Conservation (phyloP, 2,329 filamentous ascomycete species). For the Malbranchea zuffiana region DNA sequence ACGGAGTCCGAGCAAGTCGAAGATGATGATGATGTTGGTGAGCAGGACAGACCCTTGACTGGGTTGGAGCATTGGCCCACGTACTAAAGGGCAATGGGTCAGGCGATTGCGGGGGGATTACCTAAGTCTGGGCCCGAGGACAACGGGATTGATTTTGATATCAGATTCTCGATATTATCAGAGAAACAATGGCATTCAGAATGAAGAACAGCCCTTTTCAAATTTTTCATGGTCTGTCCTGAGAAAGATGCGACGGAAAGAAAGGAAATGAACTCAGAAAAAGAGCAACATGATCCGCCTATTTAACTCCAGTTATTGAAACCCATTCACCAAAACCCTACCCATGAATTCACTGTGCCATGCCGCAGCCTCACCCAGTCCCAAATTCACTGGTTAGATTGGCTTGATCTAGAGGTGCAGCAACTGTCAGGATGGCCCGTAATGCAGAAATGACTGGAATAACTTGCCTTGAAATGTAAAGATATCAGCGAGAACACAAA, state of each 20-base stretch:
- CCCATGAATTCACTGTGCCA: constrained; percentile 2
- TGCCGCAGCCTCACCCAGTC: constrained; percentile 1
- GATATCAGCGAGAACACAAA: constrained; percentile 93
- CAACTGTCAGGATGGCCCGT: neutral
- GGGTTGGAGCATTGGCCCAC: neutral
- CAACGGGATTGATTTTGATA: neutral
- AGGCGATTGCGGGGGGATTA: neutral
- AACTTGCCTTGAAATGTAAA: constrained; percentile 78
- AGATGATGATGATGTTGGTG: neutral
- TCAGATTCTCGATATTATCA: neutral
- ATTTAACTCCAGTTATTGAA: constrained; percentile 2
- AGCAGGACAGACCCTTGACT: neutral
- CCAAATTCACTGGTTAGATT: constrained; percentile 29
- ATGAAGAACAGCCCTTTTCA: neutral
- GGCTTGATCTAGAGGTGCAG: constrained; percentile 37
- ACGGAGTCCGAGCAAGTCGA: constrained; percentile 7
- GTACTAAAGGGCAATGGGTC: neutral
- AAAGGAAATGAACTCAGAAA: too few relatives aligned
- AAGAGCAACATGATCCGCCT: neutral
- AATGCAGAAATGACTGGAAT: neutral
- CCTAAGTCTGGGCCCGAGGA: neutral
- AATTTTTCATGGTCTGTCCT: too few relatives aligned
- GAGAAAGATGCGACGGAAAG: too few relatives aligned
- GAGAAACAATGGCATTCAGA: neutral
- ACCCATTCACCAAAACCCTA: neutral